These are phyloP conservation scores for Nicotiana tabacum DNA, from an alignment of 257 asterid species.

Conservation along the genomic window DNA sequence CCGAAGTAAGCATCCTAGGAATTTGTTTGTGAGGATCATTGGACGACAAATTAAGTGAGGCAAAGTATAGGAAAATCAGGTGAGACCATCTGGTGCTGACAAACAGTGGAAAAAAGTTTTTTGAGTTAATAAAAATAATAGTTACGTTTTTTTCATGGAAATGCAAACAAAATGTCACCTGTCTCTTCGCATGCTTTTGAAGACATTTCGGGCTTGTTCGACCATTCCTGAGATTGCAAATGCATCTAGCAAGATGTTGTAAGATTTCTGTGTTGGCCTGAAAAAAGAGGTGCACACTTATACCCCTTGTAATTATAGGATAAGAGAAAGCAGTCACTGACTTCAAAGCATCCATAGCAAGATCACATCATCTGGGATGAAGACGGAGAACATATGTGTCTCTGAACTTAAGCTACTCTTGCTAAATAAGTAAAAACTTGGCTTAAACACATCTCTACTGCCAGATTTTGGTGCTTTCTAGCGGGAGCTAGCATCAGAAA, in stretches of 20 bases:
- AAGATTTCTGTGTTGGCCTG: slow-evolving; percentile 95
- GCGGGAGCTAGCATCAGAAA: neutral
- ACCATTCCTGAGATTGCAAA: slow-evolving; percentile 99
- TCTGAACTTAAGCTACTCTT: neutral
- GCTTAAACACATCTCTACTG: neutral
- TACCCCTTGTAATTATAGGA: neutral
- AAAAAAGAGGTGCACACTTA: slow-evolving; percentile 6
- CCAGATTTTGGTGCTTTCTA: neutral
- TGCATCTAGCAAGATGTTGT: slow-evolving; percentile 93
- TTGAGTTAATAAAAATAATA: neutral
- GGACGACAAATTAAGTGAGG: neutral
- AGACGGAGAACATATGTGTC: neutral
- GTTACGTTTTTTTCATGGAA: neutral
- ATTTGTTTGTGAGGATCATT: neutral
- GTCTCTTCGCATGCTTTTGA: slow-evolving; percentile 99
- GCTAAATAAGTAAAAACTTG: neutral
- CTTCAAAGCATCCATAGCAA: neutral
- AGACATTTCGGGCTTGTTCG: slow-evolving; percentile 78
- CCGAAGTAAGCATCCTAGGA: neutral
- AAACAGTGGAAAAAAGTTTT: neutral
- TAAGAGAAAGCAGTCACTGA: neutral
- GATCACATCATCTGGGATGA: neutral
- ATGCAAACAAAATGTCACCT: slow-evolving; percentile 33
- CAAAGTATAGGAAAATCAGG: neutral
- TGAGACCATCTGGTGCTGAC: neutral